These are phyloP conservation scores for Diplodia sapinea DNA, from an alignment of 2,329 filamentous ascomycete genomes.

Conservation along the genomic window DNA sequence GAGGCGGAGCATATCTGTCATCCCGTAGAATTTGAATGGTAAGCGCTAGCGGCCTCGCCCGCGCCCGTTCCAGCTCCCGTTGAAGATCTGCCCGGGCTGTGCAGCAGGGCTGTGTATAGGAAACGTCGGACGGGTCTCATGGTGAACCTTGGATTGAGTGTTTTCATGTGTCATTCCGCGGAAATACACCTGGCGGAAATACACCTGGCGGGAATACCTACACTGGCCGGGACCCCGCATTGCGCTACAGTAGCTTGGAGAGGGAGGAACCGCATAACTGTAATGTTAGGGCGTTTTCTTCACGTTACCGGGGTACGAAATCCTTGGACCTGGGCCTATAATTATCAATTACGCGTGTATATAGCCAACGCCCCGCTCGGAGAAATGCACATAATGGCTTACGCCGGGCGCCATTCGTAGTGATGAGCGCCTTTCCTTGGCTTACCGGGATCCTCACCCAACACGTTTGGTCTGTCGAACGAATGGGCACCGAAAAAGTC, in stretches of 20 bases:
- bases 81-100: too few relatives aligned
- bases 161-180: not conserved
- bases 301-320: not conserved
- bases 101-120: not conserved
- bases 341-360: not conserved
- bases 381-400: not conserved
- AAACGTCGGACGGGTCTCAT: not conserved
- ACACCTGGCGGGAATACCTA: not conserved
- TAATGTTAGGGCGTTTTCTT: not conserved
- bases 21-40: not conserved
- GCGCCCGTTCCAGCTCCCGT: not conserved
- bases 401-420: constrained; percentile 54
- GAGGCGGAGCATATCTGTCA: not conserved
- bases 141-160: not conserved
- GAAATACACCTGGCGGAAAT: not conserved
- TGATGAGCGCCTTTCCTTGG: constrained; percentile 58
- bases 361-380: not conserved
- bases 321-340: not conserved
- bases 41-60: not conserved
- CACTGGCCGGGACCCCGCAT: not conserved
- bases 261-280: too few relatives aligned
- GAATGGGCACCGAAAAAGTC: constrained; percentile 66
- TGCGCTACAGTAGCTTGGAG: too few relatives aligned
- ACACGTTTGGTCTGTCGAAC: constrained; percentile 51
- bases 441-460: constrained; percentile 53